phyloP scores from a whole-genome alignment of 164 flowering plant genomes.

The Nymphaea colorata region DNA sequence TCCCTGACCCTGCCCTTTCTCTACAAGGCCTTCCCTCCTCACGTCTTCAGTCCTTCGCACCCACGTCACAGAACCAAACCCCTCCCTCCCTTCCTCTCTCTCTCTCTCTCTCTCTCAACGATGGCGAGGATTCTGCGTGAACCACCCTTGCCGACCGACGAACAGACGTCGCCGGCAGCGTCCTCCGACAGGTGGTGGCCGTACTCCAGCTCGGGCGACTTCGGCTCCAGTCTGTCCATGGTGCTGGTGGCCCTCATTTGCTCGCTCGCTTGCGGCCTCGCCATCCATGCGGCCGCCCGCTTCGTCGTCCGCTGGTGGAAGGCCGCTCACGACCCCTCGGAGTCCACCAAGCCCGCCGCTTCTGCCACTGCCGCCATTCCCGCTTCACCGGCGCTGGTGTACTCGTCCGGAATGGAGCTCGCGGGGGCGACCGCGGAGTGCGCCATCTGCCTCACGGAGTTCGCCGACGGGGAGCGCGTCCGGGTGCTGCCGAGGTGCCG shows the following conservation, averaged over 20 bases:
- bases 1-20: no score
- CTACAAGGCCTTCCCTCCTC: background rate
- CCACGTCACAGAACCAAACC: background rate
- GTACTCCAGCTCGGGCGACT: background rate
- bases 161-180: background rate
- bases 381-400: background rate
- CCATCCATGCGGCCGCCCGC: background rate
- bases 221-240: background rate
- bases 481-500: slow-evolving; percentile 32
- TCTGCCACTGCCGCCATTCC: background rate
- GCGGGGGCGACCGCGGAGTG: slow-evolving; percentile 29
- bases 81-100: background rate
- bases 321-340: background rate
- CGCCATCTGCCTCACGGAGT: slow-evolving; percentile 45
- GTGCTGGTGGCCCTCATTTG: background rate
- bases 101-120: background rate
- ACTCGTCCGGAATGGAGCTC: slow-evolving; percentile 12
- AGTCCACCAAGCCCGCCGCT: background rate
- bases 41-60: background rate
- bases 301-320: background rate
- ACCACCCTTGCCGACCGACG: background rate
- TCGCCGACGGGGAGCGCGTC: slow-evolving; percentile 33
- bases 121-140: background rate
- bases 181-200: background rate
- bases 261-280: background rate